phyloP scores from a whole-genome alignment of 768 basidiomycete species.

The Suillus plorans region DNA sequence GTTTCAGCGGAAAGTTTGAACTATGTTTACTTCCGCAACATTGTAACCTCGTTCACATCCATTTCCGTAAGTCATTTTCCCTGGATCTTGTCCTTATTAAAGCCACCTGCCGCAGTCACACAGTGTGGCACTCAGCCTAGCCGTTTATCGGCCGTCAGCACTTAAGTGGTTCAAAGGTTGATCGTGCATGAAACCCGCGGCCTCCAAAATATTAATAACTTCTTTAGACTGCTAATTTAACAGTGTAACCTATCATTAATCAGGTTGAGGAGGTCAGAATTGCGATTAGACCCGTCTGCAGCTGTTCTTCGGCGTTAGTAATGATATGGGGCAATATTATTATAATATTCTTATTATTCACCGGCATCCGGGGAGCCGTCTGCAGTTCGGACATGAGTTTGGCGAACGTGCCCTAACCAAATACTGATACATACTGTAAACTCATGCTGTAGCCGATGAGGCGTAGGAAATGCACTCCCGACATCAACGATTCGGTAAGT shows the following conservation, averaged over 20 bases:
- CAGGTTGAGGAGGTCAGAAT: background rate
- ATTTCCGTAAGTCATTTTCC: background rate
- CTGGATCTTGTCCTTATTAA: background rate
- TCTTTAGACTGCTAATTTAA: background rate
- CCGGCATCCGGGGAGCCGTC: background rate
- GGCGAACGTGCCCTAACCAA: background rate
- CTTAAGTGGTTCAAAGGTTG: background rate
- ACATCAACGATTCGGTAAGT: background rate
- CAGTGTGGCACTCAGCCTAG: background rate
- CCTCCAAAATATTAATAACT: background rate
- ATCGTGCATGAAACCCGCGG: background rate
- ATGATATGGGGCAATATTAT: background rate
- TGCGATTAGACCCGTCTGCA: background rate
- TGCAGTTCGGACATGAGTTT: background rate
- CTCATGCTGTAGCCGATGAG: background rate
- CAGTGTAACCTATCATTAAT: background rate
- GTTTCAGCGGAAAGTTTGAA: background rate
- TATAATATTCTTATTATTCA: background rate
- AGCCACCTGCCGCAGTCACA: background rate
- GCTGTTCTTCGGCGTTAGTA: background rate
- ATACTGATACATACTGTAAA: background rate
- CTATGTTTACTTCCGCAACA: background rate
- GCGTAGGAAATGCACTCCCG: background rate
- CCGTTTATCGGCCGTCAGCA: too few species aligned
- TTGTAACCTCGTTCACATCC: background rate